Evolutionary conservation across 106 monocot genomes (phyloP), one percentile per base, ranked within the genome.

Genomic region (Amphibolis antarctica): DNA sequence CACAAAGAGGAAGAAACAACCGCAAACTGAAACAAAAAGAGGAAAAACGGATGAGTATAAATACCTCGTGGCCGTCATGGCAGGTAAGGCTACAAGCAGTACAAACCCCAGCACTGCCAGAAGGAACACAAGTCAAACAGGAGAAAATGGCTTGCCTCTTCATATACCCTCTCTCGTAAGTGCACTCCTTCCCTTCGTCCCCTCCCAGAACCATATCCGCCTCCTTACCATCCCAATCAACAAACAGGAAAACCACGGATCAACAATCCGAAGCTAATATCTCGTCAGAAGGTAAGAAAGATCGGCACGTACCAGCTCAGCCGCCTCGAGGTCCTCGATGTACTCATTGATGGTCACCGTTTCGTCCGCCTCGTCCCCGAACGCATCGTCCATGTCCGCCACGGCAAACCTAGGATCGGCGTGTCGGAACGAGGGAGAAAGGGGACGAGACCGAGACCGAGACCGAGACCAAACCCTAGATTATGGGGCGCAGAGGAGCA

Each of bases 111-210:
- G 87, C 84, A 66, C 62, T 78, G 14, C 96, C 96, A 51, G 15
- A 55, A 12, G 96, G 91, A 66, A 82, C 86, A 23, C 96, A 98
- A 13, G 96, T 91, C 69, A 98, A 56, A 71, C 96, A 98, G 10
- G 96, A 98, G 82, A 98, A 98, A 20, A 98, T 58, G 10, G 96
- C 96, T 60, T 98, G 96, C 69, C 96, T 75, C 76, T 90, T 98
- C 87, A 87, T 82, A 69, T 98, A 90, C 9, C 96, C 96, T 15
- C 74, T 74, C 5, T 68, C 25, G 60, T 91, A 98, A 0, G 96
- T 98, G 74, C 96, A 98, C 55, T 91, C 90, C 73, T 91, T 85
- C 45, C 96, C 96, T 45, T 90, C 90, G 63, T 98, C 96, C 12
- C 96, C 96, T 64, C 96, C 90, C 57, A 98, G 61, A 18, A 98